Base-by-base conservation (phyloP, 306 rosid genomes). In the Inga oerstediana region DNA sequence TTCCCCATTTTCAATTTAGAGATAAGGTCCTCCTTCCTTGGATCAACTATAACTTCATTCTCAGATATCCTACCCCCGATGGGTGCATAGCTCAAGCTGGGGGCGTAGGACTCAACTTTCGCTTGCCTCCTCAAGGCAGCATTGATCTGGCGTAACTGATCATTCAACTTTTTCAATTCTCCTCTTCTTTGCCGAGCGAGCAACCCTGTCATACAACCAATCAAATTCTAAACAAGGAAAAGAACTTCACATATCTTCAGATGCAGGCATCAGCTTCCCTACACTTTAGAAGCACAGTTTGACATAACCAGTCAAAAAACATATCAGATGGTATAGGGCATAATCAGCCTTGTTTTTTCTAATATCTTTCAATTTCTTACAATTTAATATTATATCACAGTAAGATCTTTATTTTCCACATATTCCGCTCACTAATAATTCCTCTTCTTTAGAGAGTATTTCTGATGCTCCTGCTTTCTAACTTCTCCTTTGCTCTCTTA, bases 11-110 rank as follows among this genome's bases (percentile, higher is more conserved):
- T 96, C 89, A 96, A 82, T 74, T 88, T 90, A 64, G 98, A 89
- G 82, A 96, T 94, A 84, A 96, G 87, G 62, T 96, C 94, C 9
- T 92, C 92, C 92, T 94, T 96, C 89, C 85, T 91, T 30, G 97
- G 92, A 77, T 96, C 97, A 79, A 94, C 85, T 34, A 92, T 88
- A 51, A 94, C 92, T 84, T 94, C 98, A 54, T 37, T 88, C 83
- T 91, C 99, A 27, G 81, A 72, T 83, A 92, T 86, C 81, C 92
- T 90, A 78, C 91, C 93, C 62, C 91, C 92, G 70, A 89, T 75
- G 32, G 96, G 93, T 32, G 93, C 91, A 81, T 92, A 90, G 58
- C 97, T 90, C 84, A 92, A 87, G 85, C 39, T 75, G 22, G 94
- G 94, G 79, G 97, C 97, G 51, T 92, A 92, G n/a, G 94, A 92